Percentiles rank a stretch among this genome's conserved stretches.
Conservation (phyloP, 2,329 filamentous ascomycete genomes). For the Diaporthe ampelina region DNA sequence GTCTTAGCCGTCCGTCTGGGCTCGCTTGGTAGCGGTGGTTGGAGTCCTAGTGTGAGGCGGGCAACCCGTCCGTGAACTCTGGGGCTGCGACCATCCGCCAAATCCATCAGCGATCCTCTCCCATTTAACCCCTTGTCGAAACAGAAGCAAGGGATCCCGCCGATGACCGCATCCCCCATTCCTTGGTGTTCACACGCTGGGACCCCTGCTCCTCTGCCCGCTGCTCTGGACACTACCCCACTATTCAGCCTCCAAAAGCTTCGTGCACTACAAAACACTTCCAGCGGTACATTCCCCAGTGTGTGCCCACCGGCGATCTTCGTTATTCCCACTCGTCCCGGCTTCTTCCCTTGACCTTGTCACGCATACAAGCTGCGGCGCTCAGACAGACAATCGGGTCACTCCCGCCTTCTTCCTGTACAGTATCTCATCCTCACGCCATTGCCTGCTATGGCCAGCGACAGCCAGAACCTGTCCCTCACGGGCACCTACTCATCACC, state of each 20-base stretch:
- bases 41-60: constrained; percentile 24
- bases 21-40: constrained; percentile 9
- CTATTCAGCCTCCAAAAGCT: constrained; percentile 32
- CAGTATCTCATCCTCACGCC: constrained; percentile 42
- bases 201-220: constrained; percentile 3
- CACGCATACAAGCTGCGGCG: constrained; percentile 1
- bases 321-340: background rate
- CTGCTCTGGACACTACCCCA: constrained; percentile 14
- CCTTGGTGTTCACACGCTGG: constrained; percentile 32
- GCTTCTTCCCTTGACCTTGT: constrained; percentile 11
- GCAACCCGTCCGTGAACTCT: constrained; percentile 9
- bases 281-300: background rate
- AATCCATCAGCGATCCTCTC: constrained; percentile 13
- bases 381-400: background rate
- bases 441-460: constrained; percentile 33
- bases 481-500: constrained; percentile 69
- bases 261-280: background rate
- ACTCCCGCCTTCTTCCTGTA: background rate
- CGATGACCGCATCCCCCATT: constrained; percentile 34
- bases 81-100: constrained; percentile 21
- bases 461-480: constrained; percentile 49
- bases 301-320: background rate
- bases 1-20: background rate
- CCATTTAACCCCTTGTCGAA: constrained; percentile 24
- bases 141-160: constrained; percentile 24